A percentile compares a stretch with the other conserved stretches of the same genome.
Evolutionary conservation across 257 asterid species (phyloP).

Genomic region (Haberlea rhodopensis): DNA sequence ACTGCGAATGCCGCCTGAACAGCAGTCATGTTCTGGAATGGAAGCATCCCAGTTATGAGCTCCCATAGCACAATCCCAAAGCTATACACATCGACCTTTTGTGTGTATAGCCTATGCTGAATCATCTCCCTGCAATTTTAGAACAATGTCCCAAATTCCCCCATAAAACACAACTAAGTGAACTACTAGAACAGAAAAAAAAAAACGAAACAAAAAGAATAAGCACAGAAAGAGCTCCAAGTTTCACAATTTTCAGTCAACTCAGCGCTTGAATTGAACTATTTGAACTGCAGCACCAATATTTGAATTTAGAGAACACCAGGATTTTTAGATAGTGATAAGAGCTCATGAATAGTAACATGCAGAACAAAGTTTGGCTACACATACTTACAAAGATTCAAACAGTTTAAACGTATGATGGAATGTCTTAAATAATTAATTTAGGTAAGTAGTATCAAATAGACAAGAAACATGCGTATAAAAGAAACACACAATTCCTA

Average conservation of each 20-base stretch:
- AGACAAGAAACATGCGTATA: neutral
- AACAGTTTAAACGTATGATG: conserved; percentile 1
- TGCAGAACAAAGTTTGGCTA: neutral
- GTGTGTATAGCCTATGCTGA: conserved; percentile 96
- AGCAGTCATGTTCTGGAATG: conserved; percentile 96
- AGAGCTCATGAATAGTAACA: neutral
- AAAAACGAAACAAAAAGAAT: neutral
- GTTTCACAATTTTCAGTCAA: neutral
- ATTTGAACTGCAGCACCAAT: neutral
- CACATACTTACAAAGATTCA: neutral
- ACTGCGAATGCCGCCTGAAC: conserved; percentile 99
- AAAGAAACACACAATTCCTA: neutral
- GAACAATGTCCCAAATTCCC: conserved; percentile 24
- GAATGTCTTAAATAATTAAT: conserved; percentile 5
- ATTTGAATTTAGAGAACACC: neutral
- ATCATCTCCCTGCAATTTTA: conserved; percentile 86
- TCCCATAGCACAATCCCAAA: conserved; percentile 99
- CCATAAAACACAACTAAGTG: neutral
- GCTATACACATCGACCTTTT: conserved; percentile 94
- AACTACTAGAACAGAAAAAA: neutral
- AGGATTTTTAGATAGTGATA: neutral
- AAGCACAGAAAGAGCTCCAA: neutral
- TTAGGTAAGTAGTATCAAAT: neutral
- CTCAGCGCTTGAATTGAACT: no score
- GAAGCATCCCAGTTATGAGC: conserved; percentile 94